These are phyloP conservation scores for Eucommia ulmoides DNA, from an alignment of 257 asterid species.

Conservation along the genomic window DNA sequence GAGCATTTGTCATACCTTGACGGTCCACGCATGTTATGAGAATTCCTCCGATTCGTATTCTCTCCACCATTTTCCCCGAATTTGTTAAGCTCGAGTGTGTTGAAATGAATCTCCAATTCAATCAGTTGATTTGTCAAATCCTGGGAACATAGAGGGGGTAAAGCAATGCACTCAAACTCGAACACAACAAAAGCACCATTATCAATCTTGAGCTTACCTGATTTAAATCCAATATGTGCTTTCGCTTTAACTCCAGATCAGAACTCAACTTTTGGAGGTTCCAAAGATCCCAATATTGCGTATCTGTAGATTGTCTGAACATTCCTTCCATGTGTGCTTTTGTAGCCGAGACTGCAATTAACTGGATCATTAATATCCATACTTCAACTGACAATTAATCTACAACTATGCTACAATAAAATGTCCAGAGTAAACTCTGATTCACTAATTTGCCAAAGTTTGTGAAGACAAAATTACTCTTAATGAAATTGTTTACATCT, in stretches of 20 bases:
- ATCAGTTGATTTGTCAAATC: slow-evolving; percentile 68
- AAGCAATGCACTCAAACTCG: slow-evolving; percentile 6
- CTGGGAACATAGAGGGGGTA: slow-evolving; percentile 20
- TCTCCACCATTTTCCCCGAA: slow-evolving; percentile 50
- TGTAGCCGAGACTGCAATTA: slow-evolving; percentile 48
- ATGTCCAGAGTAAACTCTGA: too few relatives aligned
- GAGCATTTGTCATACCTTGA: slow-evolving; percentile 45
- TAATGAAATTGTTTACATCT: too few relatives aligned
- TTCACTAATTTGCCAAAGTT: too few relatives aligned
- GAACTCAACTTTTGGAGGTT: slow-evolving; percentile 74
- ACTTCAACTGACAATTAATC: too few relatives aligned
- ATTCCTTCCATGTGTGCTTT: slow-evolving; percentile 70
- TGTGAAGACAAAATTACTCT: too few relatives aligned
- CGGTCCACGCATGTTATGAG: slow-evolving; percentile 35
- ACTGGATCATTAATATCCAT: too few relatives aligned
- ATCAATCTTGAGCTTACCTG: slow-evolving; percentile 37
- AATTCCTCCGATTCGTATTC: slow-evolving; percentile 30
- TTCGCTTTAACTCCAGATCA: slow-evolving; percentile 71
- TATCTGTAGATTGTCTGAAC: slow-evolving; percentile 78
- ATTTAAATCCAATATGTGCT: slow-evolving; percentile 46
- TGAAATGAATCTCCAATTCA: slow-evolving; percentile 88
- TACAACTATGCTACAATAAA: too few relatives aligned
- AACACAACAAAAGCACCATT: slow-evolving; percentile 10
- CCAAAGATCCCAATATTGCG: slow-evolving; percentile 82
- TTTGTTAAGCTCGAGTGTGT: slow-evolving; percentile 60